Evolutionary conservation across 805 yeast genomes (phyloP), one percentile per base, ranked within the genome.

Genomic region (Blastobotrys attinorum): DNA sequence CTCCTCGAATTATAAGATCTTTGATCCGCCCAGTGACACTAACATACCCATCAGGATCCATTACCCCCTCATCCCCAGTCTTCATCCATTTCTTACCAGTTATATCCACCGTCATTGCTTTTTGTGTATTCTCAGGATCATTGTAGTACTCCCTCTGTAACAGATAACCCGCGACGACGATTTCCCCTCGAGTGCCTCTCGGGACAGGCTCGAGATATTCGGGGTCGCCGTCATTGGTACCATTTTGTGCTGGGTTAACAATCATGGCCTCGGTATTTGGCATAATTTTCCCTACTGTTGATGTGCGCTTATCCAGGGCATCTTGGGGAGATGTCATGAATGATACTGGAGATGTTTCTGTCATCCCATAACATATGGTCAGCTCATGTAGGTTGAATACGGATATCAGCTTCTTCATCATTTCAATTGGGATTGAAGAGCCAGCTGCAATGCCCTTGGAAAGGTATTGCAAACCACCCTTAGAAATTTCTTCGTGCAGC

Each of bases 401-500:
- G 10, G 47, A 15, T 16, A 43, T 36, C 17, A 58, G 48, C 18
- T 47, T 40, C 7, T 44, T 41, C 62, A 58, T 58, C 20, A 58
- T 50, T 31, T 58, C 60, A 2, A 55, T 44, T 8, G 62, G 62
- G 62, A 59, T 54, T 8, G 58, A 46, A 7, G 63, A 54, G 13
- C 62, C 62, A 17, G 62, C 59, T 8, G 59, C 62, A 17, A 59
- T 59, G 13, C 63, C 63, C 2, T 57, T 58, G 15, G 58, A 46
- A 29, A 59, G 52, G 25, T 50, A 47, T 31, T 53, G 42, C 41
- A 56, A 49, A 6, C 54, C 56, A 4, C 52, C 53, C 32, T 48
- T 39, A 4, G 43, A 45, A 18, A 46, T 44, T 11, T 47, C 52
- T 13, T 54, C 58, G n/a, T 50, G 51, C 5, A 39, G 13, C 23